phyloP scores from a whole-genome alignment of 352 stramenopile genomes.

The Phytophthora podocarpi region DNA sequence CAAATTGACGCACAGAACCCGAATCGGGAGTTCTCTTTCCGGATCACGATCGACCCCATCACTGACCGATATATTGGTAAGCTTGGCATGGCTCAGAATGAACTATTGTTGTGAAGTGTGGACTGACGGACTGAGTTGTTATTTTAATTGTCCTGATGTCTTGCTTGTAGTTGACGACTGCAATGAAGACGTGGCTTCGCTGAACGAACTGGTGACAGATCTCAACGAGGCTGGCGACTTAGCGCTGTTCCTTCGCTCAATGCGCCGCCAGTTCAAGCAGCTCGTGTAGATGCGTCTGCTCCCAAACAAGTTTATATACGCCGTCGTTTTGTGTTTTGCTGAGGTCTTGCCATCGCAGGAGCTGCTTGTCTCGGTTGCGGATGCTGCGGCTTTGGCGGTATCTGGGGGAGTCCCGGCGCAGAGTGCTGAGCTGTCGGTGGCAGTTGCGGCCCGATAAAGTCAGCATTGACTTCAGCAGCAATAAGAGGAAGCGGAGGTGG shows the following conservation, averaged over 20 bases:
- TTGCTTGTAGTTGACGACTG: slow-evolving; percentile 65
- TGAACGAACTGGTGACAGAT: slow-evolving; percentile 56
- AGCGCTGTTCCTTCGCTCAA: slow-evolving; percentile 76
- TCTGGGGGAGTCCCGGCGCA: background rate
- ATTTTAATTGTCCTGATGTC: background rate
- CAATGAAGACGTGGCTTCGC: slow-evolving; percentile 48
- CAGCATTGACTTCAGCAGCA: slow-evolving; percentile 3
- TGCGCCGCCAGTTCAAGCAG: slow-evolving; percentile 81
- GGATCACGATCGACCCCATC: slow-evolving; percentile 65
- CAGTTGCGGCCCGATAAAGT: slow-evolving; percentile 59
- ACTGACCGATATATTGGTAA: slow-evolving; percentile 69
- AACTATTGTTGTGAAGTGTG: background rate
- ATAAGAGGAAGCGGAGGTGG: slow-evolving; percentile 11
- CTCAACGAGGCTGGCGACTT: slow-evolving; percentile 76
- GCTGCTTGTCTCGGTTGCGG: background rate
- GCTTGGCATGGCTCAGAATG: background rate
- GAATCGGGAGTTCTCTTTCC: slow-evolving; percentile 71
- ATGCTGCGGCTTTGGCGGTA: slow-evolving; percentile 4
- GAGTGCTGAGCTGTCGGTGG: slow-evolving; percentile 17
- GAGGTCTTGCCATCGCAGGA: slow-evolving; percentile 2
- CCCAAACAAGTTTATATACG: slow-evolving; percentile 46
- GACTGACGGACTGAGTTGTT: background rate
- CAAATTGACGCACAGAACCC: slow-evolving; percentile 68
- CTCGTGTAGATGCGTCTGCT: slow-evolving; percentile 38
- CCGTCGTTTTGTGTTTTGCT: slow-evolving; percentile 38